Percentiles rank a stretch among this genome's conserved stretches.
These are phyloP conservation scores for Lanmaoa pseudosensibilis DNA, from an alignment of 768 basidiomycete genomes.

Conservation along the genomic window DNA sequence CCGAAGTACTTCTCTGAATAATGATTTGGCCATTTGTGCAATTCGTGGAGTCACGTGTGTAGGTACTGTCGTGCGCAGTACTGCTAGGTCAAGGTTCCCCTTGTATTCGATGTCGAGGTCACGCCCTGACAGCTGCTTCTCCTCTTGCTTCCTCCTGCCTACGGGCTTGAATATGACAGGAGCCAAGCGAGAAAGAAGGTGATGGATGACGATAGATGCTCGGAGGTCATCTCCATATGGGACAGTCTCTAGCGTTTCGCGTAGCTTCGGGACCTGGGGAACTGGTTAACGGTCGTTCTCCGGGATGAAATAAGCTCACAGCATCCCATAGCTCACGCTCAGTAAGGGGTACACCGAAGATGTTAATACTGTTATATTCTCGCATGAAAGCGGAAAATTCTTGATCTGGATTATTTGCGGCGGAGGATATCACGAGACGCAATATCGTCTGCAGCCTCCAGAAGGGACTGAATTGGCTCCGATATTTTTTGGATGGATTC, in stretches of 20 bases:
- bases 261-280: slow-evolving; percentile 23
- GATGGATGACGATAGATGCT: slow-evolving; percentile 18
- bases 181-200: slow-evolving; percentile 14
- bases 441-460: slow-evolving; percentile 50
- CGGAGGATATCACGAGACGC: slow-evolving; percentile 44
- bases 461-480: slow-evolving; percentile 44
- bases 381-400: slow-evolving; percentile 38
- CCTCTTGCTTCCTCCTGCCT: slow-evolving; percentile 1
- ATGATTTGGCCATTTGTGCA: slow-evolving; percentile 46
- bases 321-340: slow-evolving; percentile 31
- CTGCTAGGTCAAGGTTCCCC: slow-evolving; percentile 54
- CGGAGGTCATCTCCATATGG: slow-evolving; percentile 20
- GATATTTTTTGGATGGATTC: slow-evolving; percentile 47
- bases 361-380: slow-evolving; percentile 24
- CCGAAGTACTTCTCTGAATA: slow-evolving; percentile 53
- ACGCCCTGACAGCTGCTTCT: neutral
- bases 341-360: slow-evolving; percentile 19
- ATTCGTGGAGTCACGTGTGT: slow-evolving; percentile 69
- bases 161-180: slow-evolving; percentile 16
- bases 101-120: slow-evolving; percentile 10
- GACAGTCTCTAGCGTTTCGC: slow-evolving; percentile 23
- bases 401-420: slow-evolving; percentile 23
- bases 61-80: slow-evolving; percentile 54
- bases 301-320: slow-evolving; percentile 11
- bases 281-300: neutral